Base-by-base conservation (phyloP, 176 grass and related monocot genomes). In the Phoenix dactylifera region DNA sequence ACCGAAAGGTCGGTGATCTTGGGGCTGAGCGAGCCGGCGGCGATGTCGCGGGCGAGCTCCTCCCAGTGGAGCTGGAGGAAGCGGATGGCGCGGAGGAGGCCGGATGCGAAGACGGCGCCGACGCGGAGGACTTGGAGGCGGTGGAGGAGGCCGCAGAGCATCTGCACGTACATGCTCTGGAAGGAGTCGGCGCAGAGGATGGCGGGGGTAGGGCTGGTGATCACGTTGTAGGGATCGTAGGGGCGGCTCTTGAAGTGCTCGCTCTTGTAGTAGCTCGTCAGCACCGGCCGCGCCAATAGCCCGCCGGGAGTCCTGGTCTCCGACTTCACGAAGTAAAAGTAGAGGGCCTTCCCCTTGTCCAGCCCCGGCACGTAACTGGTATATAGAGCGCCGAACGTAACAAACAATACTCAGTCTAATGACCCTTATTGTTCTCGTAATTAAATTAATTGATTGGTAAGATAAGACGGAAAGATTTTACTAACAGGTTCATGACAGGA, bases 221-320 rank as follows among this genome's bases (percentile, higher is more conserved):
- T 55, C 22, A 68, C 65, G 52, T 68, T 68, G 28, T 68, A 68
- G 9, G 65, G 52, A 18, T 68, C 65, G 65, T 68, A 68, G 10
- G 65, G 65, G 12, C 92, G 84, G 87, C 79, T 87, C 78, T 85
- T 91, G 79, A 97, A 91, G 57, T 88, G 76, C 15, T 67, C 82
- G 70, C 92, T 97, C 78, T 91, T 97, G 87, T 97, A 97, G 78
- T 97, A 97, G 81, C 92, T 97, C 26, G 92, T 97, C 55, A 97
- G 85, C 10, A 97, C 92, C 10, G 92, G 92, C 51, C 92, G 73
- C 58, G 92, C 92, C 39, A 78, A 66, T 4, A 97, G 74, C 7
- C 86, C 92, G 58, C 92, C 76, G 7, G 92, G 92, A 4, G 92
- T 97, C 83, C 67, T 82, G 15, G 81, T 90, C 85, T 97, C 92